phyloP scores from a whole-genome alignment of 1,139 yeast species.

The Pichia inconspicua region DNA sequence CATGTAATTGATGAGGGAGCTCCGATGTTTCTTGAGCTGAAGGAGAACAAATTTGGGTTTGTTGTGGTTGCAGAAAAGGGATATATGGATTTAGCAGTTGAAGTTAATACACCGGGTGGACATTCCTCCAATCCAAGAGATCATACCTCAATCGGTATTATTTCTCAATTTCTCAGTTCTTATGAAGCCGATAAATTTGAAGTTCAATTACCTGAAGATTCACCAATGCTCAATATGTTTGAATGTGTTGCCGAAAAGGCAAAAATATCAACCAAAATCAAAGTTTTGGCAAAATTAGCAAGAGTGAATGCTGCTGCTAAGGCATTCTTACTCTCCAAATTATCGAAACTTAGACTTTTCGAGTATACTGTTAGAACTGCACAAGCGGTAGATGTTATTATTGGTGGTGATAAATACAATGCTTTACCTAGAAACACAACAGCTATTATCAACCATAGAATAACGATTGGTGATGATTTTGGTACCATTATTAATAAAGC shows the following conservation, averaged over 20 bases:
- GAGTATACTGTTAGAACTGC: constrained; percentile 45
- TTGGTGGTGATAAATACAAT: constrained; percentile 54
- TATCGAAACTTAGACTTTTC: constrained; percentile 16
- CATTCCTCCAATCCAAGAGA: constrained; percentile 66
- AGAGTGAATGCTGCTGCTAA: constrained; percentile 23
- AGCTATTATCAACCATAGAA: constrained; percentile 42
- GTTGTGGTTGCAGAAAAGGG: constrained; percentile 69
- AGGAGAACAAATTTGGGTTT: constrained; percentile 33
- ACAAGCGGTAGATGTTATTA: constrained; percentile 51
- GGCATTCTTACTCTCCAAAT: constrained; percentile 32
- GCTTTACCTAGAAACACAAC: constrained; percentile 47
- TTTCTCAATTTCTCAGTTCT: constrained; percentile 41
- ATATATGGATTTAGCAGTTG: constrained; percentile 40
- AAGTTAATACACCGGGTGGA: constrained; percentile 56
- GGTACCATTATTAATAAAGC: constrained; percentile 23
- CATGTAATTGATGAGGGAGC: constrained; percentile 60
- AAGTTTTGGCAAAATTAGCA: constrained; percentile 5
- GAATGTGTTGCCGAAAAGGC: constrained; percentile 41
- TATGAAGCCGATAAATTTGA: constrained; percentile 45
- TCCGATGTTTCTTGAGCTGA: constrained; percentile 13
- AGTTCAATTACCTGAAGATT: constrained; percentile 36
- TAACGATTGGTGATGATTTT: constrained; percentile 37
- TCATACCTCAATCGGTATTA: constrained; percentile 64
- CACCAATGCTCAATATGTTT: constrained; percentile 41
- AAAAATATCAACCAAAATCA: constrained; percentile 1